Evolutionary conservation across 257 asterid species (phyloP).

Genomic region (Gentiana dahurica): DNA sequence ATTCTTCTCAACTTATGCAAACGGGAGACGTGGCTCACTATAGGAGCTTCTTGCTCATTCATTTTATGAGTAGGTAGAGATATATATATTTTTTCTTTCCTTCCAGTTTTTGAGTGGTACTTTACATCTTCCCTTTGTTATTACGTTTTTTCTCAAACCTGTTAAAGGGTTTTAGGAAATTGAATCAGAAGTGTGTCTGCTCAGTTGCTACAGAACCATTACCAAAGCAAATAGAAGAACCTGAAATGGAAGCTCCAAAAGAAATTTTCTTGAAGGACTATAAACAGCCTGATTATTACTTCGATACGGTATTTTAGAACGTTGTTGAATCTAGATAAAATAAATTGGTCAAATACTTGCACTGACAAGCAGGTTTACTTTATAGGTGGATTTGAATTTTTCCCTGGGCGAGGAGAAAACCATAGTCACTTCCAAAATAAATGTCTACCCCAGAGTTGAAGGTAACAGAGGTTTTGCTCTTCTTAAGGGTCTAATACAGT

Average conservation of each 20-base stretch:
- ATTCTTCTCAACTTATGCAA: too few relatives aligned
- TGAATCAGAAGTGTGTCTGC: constrained; percentile 49
- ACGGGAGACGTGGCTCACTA: too few relatives aligned
- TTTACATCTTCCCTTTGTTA: too few relatives aligned
- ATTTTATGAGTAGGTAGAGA: too few relatives aligned
- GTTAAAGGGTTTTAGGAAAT: constrained; percentile 28
- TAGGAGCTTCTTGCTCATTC: too few relatives aligned
- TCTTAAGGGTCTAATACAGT: background rate
- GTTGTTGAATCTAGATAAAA: background rate
- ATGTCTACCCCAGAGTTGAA: constrained; percentile 72
- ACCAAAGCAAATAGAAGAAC: constrained; percentile 56
- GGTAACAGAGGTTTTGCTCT: constrained; percentile 32
- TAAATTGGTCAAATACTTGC: background rate
- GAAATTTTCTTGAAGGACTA: constrained; percentile 92
- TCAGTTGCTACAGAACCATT: constrained; percentile 69
- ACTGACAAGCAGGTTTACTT: constrained; percentile 11
- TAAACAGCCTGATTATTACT: constrained; percentile 81
- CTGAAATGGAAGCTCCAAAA: constrained; percentile 69
- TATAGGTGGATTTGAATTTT: constrained; percentile 80
- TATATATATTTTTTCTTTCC: too few relatives aligned
- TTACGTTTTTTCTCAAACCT: constrained; percentile 6
- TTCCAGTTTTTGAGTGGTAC: too few relatives aligned
- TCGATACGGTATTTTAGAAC: constrained; percentile 48
- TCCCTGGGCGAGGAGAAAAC: constrained; percentile 78
- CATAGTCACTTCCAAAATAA: constrained; percentile 52